phyloP scores from a whole-genome alignment of 2,329 filamentous ascomycete genomes.

The Podosphaera xanthii region DNA sequence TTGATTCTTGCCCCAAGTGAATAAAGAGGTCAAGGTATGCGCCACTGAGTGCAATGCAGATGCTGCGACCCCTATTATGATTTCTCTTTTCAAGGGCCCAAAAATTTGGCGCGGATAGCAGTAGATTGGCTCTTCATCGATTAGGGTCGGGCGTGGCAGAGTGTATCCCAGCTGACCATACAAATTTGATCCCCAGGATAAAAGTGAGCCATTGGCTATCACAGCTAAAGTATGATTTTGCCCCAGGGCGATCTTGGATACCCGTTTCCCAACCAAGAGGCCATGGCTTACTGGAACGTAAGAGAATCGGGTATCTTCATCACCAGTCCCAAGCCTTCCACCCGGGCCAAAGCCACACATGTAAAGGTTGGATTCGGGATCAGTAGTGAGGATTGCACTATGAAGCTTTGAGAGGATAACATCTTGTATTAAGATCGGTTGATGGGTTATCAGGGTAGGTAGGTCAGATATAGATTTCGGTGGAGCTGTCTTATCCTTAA shows the following conservation, averaged over 20 bases:
- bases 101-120: slow-evolving; percentile 70
- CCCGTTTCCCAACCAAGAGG: slow-evolving; percentile 46
- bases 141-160: slow-evolving; percentile 39
- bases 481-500: slow-evolving; percentile 8
- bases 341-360: slow-evolving; percentile 81
- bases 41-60: slow-evolving; percentile 83
- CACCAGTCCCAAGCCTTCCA: slow-evolving; percentile 69
- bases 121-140: slow-evolving; percentile 69
- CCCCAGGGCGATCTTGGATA: slow-evolving; percentile 60
- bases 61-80: slow-evolving; percentile 60
- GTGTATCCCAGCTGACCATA: slow-evolving; percentile 71
- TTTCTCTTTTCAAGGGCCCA: slow-evolving; percentile 71
- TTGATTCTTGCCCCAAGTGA: slow-evolving; percentile 86
- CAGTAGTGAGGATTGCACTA: slow-evolving; percentile 67
- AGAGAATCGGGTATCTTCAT: slow-evolving; percentile 72
- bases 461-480: slow-evolving; percentile 26
- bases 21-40: slow-evolving; percentile 59
- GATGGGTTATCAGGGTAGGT: slow-evolving; percentile 48
- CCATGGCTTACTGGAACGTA: slow-evolving; percentile 66
- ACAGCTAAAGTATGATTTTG: slow-evolving; percentile 81
- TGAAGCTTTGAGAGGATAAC: slow-evolving; percentile 79
- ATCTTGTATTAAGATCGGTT: slow-evolving; percentile 55
- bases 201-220: slow-evolving; percentile 68
- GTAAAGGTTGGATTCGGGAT: slow-evolving; percentile 76
- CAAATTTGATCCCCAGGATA: slow-evolving; percentile 81